A percentile compares a stretch with the other conserved stretches of the same genome.
Evolutionary conservation across 1,284 basidiomycete genomes (phyloP).

Genomic region (Tilletia setariae): DNA sequence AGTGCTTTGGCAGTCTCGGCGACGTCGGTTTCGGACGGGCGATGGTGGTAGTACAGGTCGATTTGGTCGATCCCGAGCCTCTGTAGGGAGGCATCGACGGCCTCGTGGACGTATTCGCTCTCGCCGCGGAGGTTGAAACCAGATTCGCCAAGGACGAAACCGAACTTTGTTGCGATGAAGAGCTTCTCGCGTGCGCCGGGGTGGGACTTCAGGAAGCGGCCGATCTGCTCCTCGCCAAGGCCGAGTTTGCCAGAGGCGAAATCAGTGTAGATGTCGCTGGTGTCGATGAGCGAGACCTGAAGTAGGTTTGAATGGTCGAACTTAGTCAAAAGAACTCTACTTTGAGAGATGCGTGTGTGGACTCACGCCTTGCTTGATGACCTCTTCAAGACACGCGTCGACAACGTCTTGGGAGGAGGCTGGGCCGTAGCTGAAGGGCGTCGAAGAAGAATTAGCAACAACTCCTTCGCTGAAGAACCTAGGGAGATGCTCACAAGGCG

Average conservation of each 20-base stretch:
- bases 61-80: slow-evolving; percentile 53
- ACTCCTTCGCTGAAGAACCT: too few relatives aligned
- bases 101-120: slow-evolving; percentile 49
- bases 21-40: slow-evolving; percentile 58
- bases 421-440: slow-evolving; percentile 27
- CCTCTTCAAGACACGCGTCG: slow-evolving; percentile 25
- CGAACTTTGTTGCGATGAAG: slow-evolving; percentile 57
- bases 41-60: slow-evolving; percentile 57
- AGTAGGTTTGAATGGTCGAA: neutral
- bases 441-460: too few relatives aligned
- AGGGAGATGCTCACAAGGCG: neutral
- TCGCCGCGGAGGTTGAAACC: slow-evolving; percentile 26
- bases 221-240: slow-evolving; percentile 55
- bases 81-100: slow-evolving; percentile 50
- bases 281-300: slow-evolving; percentile 22
- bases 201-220: slow-evolving; percentile 50
- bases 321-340: neutral
- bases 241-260: slow-evolving; percentile 33
- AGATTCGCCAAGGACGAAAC: slow-evolving; percentile 34
- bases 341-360: slow-evolving; percentile 12
- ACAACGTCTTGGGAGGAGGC: slow-evolving; percentile 23
- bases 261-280: slow-evolving; percentile 38
- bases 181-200: slow-evolving; percentile 50
- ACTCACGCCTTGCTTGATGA: slow-evolving; percentile 30
- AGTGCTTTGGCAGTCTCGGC: slow-evolving; percentile 73